phyloP scores from a whole-genome alignment of 768 basidiomycete species.

The Termitomyces sp. region DNA sequence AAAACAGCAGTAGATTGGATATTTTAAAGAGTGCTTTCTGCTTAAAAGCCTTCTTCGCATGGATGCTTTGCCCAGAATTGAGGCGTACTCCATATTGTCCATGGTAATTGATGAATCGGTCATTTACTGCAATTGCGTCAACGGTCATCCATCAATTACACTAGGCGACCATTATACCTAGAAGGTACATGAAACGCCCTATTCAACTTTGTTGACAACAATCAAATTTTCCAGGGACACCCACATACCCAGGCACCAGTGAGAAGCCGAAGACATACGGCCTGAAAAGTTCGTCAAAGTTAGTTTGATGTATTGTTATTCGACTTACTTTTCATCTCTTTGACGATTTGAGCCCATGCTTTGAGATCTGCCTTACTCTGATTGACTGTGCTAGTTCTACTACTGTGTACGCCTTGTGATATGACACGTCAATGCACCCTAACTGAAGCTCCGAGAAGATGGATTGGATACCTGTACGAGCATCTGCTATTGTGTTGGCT shows the following conservation, averaged over 20 bases:
- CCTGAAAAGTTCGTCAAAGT: no score
- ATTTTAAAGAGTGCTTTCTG: constrained; percentile 26
- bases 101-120: constrained; percentile 33
- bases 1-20: constrained; percentile 37
- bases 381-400: constrained; percentile 1
- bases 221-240: background rate
- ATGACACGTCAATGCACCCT: background rate
- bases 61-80: constrained; percentile 24
- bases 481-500: constrained; percentile 3
- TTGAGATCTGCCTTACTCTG: background rate
- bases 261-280: background rate
- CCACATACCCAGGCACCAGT: constrained; percentile 1
- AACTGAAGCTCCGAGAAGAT: background rate
- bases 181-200: constrained; percentile 13
- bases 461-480: background rate
- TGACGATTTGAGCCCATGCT: constrained; percentile 7
- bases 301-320: background rate
- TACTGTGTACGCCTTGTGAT: constrained; percentile 3
- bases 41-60: constrained; percentile 14
- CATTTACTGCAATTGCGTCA: background rate
- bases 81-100: constrained; percentile 40
- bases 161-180: constrained; percentile 3
- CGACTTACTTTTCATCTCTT: background rate
- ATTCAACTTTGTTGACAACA: background rate
- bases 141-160: no score